Percentiles rank a stretch among this genome's conserved stretches.
Evolutionary conservation across 2,329 filamentous ascomycete species (phyloP).

Genomic region (Tolypocladium amazonense): DNA sequence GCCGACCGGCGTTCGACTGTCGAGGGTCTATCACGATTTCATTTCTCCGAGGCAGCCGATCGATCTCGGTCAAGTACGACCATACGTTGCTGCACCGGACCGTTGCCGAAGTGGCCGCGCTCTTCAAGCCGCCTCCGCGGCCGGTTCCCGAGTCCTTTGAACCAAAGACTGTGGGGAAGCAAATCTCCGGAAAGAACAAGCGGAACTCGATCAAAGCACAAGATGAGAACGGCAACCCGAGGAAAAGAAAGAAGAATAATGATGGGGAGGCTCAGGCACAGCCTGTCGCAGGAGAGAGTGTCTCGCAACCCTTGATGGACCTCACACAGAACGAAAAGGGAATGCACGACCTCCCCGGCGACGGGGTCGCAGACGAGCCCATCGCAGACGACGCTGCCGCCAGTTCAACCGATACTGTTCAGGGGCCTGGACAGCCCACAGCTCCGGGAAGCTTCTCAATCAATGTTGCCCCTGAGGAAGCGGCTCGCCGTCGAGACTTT

Average conservation of each 20-base stretch:
- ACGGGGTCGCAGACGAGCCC: not conserved
- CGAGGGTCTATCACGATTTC: constrained; percentile 37
- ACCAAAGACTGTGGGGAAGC: constrained; percentile 15
- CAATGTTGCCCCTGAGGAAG: constrained; percentile 32
- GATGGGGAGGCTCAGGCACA: constrained; percentile 9
- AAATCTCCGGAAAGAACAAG: constrained; percentile 17
- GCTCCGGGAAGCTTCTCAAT: constrained; percentile 14
- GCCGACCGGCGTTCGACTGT: constrained; percentile 49
- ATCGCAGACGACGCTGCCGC: not conserved
- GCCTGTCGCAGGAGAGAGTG: not conserved
- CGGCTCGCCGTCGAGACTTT: constrained; percentile 35
- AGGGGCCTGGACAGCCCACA: constrained; percentile 4
- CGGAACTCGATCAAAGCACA: constrained; percentile 10
- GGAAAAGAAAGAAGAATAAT: constrained; percentile 18
- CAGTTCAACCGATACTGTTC: not conserved
- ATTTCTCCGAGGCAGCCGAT: constrained; percentile 35
- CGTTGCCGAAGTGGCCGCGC: constrained; percentile 36
- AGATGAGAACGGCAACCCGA: constrained; percentile 13
- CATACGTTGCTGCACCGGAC: constrained; percentile 48
- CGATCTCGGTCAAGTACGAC: constrained; percentile 42
- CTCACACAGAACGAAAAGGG: constrained; percentile 1
- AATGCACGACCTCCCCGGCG: constrained; percentile 1
- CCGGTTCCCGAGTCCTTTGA: constrained; percentile 12
- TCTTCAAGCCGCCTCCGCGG: constrained; percentile 34
- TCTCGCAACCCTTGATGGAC: not conserved